Percentiles rank a stretch among this genome's conserved stretches.
Conservation (phyloP, 2,329 filamentous ascomycete species). For the Botryotinia convoluta region DNA sequence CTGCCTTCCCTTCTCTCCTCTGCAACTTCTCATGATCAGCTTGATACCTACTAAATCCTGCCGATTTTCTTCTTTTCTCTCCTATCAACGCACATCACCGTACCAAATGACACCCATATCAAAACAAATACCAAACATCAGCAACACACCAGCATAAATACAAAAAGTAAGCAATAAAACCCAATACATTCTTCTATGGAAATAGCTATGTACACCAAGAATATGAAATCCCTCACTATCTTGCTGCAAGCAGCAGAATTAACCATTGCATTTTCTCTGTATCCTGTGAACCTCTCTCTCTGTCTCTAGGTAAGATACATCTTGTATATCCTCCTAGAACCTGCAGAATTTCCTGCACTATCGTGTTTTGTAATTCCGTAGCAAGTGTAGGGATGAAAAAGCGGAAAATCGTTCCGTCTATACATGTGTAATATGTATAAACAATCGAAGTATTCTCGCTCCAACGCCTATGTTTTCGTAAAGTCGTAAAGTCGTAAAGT, state of each 20-base stretch:
- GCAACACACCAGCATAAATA: background rate
- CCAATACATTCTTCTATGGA: background rate
- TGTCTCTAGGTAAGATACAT: background rate
- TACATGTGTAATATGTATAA: background rate
- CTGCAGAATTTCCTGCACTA: background rate
- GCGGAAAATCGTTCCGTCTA: background rate
- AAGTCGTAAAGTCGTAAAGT: background rate
- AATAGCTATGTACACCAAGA: conserved; percentile 3
- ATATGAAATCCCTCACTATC: background rate
- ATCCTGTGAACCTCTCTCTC: background rate
- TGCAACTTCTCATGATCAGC: background rate
- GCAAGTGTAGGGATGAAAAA: background rate
- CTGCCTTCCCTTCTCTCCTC: background rate
- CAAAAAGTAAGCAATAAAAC: background rate
- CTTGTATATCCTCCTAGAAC: background rate
- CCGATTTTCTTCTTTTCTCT: background rate
- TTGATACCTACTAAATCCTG: background rate
- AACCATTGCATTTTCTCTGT: background rate
- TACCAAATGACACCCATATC: background rate
- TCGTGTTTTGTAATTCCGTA: background rate
- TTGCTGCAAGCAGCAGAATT: background rate
- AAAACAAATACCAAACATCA: background rate
- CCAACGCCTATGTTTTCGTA: background rate
- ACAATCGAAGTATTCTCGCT: background rate
- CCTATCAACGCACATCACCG: background rate